Percentiles rank a stretch among this genome's conserved stretches.
Conservation (phyloP, 1,139 yeast species). For the Nakaseomyces nivariensis region DNA sequence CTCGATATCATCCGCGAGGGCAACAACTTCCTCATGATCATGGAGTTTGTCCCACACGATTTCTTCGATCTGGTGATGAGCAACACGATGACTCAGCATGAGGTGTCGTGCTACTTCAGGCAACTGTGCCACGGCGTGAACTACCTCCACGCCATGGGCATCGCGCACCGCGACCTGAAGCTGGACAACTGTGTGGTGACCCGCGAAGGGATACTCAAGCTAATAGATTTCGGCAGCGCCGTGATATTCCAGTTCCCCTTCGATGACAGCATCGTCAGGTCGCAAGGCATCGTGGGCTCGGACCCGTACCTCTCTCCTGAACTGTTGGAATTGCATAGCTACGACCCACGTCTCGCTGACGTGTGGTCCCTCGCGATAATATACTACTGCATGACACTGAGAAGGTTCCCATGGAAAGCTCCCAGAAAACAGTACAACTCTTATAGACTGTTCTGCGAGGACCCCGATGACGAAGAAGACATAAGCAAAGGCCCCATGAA, state of each 20-base stretch:
- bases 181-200: slow-evolving; percentile 70
- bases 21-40: slow-evolving; percentile 45
- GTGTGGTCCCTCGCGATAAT: slow-evolving; percentile 75
- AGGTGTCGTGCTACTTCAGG: slow-evolving; percentile 56
- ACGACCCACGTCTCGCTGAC: slow-evolving; percentile 66
- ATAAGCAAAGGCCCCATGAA: slow-evolving; percentile 57
- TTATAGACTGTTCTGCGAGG: slow-evolving; percentile 34
- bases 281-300: slow-evolving; percentile 69
- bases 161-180: slow-evolving; percentile 71
- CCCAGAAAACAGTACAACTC: slow-evolving; percentile 49
- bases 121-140: slow-evolving; percentile 55
- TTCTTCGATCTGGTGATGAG: slow-evolving; percentile 72
- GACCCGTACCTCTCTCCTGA: slow-evolving; percentile 80
- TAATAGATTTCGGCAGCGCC: slow-evolving; percentile 73
- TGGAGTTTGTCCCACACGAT: slow-evolving; percentile 71
- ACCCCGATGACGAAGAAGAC: slow-evolving; percentile 31
- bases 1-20: slow-evolving; percentile 51
- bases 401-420: slow-evolving; percentile 72
- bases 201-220: slow-evolving; percentile 48
- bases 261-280: slow-evolving; percentile 33
- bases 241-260: slow-evolving; percentile 45
- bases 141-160: slow-evolving; percentile 55
- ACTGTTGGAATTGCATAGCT: slow-evolving; percentile 39
- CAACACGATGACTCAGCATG: slow-evolving; percentile 49
- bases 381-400: slow-evolving; percentile 62